Evolutionary conservation across 495 filamentous ascomycete species (phyloP), one percentile per base, ranked within the genome.

Genomic region (Annulohypoxylon bovei): DNA sequence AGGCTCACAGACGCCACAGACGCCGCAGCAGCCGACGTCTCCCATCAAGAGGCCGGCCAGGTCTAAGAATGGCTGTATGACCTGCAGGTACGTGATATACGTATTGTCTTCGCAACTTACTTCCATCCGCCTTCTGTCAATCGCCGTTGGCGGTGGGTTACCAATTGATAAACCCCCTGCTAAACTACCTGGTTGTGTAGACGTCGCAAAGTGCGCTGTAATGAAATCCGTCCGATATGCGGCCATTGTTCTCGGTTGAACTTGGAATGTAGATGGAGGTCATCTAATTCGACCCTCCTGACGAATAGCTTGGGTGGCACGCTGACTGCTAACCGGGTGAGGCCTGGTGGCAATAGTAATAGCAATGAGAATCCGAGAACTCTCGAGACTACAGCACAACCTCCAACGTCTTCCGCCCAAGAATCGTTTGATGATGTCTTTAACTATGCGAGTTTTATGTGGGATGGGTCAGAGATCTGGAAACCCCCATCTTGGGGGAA

Each of bases 201-300:
- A 23, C 66, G 66, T 28, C 63, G 72, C 30, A 78, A 78, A 63
- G 76, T 77, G 9, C 71, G 70, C 37, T 83, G 79, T 70, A 75
- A 81, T 72, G 81, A 82, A 68, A 74, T 75, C 16, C 75, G 72
- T 33, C 79, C 80, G n/a, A 65, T 76, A 30, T 81, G 81, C 28
- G 70, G 67, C 9, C 78, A 81, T 63, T 81, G 80, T 66, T 71
- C 76, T 37, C 70, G 81, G 3, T 62, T 81, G 14, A 76, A 75
- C 47, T 22, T 77, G 25, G 67, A 75, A 47, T 77, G 73, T 67
- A 73, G 42, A 46, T 76, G 75, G 71, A 52, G 70, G 46, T 62
- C 58, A 18, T 37, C 50, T 42, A 59, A 67, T 46, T 59, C 67
- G 37, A 58, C 18, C 59, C 35, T 65, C 30, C 22, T 49, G 47